Conservation (phyloP, 495 filamentous ascomycete species). For the Sporormia fimetaria region DNA sequence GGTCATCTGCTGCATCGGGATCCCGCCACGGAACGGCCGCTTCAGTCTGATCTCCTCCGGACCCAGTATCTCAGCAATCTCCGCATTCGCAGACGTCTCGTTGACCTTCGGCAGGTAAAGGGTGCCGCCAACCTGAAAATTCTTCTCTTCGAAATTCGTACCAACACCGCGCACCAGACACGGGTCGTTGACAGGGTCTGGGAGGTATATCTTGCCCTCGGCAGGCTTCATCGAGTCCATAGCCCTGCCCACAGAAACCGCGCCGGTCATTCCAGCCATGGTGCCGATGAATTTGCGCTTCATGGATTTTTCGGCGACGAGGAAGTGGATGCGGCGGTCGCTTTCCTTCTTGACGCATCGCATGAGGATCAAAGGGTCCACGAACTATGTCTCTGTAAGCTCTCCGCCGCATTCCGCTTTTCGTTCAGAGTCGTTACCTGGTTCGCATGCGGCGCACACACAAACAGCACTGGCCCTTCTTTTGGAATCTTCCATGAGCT, state of each 20-base stretch:
- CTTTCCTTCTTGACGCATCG: slow-evolving; percentile 75
- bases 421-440: slow-evolving; percentile 48
- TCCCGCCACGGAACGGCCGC: slow-evolving; percentile 64
- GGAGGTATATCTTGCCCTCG: slow-evolving; percentile 76
- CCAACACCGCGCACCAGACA: slow-evolving; percentile 72
- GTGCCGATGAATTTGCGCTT: slow-evolving; percentile 75
- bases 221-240: slow-evolving; percentile 78
- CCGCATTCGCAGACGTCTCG: slow-evolving; percentile 62
- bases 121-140: slow-evolving; percentile 67
- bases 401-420: not conserved
- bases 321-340: slow-evolving; percentile 75
- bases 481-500: slow-evolving; percentile 87
- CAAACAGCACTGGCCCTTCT: slow-evolving; percentile 81
- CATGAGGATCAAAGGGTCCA: slow-evolving; percentile 90
- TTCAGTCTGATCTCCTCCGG: slow-evolving; percentile 77
- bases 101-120: slow-evolving; percentile 77
- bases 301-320: slow-evolving; percentile 93
- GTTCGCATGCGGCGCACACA: slow-evolving; percentile 97
- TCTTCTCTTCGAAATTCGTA: slow-evolving; percentile 69
- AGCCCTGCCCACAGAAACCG: slow-evolving; percentile 78
- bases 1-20: slow-evolving; percentile 65
- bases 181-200: slow-evolving; percentile 73
- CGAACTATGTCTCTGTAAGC: slow-evolving; percentile 49
- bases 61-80: slow-evolving; percentile 67
- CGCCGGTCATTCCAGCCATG: slow-evolving; percentile 64